Percentiles rank a stretch among this genome's conserved stretches.
phyloP scores from a whole-genome alignment of 352 stramenopile species.

The Halophytophthora polymorphica region DNA sequence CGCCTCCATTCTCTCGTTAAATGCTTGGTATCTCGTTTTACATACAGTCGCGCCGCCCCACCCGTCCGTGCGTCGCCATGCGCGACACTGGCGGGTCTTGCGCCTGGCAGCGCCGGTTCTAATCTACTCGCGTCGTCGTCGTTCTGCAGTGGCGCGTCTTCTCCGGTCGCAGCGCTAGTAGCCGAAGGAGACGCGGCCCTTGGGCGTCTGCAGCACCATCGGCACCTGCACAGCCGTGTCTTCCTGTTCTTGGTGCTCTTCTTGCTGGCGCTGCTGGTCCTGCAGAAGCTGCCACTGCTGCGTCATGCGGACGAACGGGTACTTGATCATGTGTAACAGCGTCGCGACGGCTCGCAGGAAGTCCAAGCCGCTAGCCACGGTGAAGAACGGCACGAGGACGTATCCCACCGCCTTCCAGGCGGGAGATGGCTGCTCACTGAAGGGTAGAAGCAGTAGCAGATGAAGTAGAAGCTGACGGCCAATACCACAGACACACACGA shows the following conservation, averaged over 20 bases:
- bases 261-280: neutral
- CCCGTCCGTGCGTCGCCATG: no score
- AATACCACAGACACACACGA: constrained; percentile 48
- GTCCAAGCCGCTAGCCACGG: constrained; percentile 53
- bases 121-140: no score
- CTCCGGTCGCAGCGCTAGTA: no score
- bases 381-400: constrained; percentile 56
- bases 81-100: no score
- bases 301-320: constrained; percentile 26
- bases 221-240: neutral
- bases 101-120: no score
- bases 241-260: constrained; percentile 9
- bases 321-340: constrained; percentile 52
- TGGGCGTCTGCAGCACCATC: neutral
- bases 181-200: no score
- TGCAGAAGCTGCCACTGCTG: constrained; percentile 15
- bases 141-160: no score
- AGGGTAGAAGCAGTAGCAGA: constrained; percentile 59
- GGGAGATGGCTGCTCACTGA: constrained; percentile 25
- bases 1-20: no score
- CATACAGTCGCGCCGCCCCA: no score
- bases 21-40: no score
- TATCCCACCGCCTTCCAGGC: constrained; percentile 35
- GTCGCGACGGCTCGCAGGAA: constrained; percentile 50
- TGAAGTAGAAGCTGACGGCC: constrained; percentile 61